Conservation (phyloP, 176 grass and related monocot species). For the Puccinellia tenuiflora region DNA sequence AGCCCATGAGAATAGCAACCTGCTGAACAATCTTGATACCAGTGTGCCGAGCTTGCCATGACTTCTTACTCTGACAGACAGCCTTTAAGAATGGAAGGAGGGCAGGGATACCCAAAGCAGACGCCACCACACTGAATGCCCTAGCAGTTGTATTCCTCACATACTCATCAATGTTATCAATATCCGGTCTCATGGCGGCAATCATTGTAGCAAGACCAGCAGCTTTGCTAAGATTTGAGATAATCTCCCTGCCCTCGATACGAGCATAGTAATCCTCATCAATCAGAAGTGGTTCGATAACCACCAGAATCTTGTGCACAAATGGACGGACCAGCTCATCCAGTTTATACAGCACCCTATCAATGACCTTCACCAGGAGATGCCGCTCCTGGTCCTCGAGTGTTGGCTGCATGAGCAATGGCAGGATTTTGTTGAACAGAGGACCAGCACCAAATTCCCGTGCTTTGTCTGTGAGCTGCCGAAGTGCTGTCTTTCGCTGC, state of each 20-base stretch:
- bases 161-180: conserved; percentile 97
- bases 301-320: conserved; percentile 96
- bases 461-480: conserved; percentile 92
- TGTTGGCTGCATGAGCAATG: conserved; percentile 95
- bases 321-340: conserved; percentile 97
- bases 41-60: conserved; percentile 76
- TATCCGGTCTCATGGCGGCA: conserved; percentile 93
- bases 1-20: conserved; percentile 99
- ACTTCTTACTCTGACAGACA: conserved; percentile 62
- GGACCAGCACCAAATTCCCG: conserved; percentile 85
- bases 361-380: conserved; percentile 97
- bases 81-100: conserved; percentile 68
- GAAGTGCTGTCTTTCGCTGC: conserved; percentile 84
- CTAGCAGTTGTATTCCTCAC: conserved; percentile 97
- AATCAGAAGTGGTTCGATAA: conserved; percentile 92
- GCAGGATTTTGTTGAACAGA: conserved; percentile 94
- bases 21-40: conserved; percentile 97
- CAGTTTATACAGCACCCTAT: conserved; percentile 92
- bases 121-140: conserved; percentile 97
- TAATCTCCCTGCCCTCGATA: conserved; percentile 93
- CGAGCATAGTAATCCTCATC: conserved; percentile 99
- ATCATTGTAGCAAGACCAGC: conserved; percentile 98
- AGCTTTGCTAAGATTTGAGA: conserved; percentile 98
- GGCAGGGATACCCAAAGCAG: conserved; percentile 90
- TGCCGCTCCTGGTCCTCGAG: conserved; percentile 93